Evolutionary conservation across 2,329 filamentous ascomycete species (phyloP).

Genomic region (Fusarium devonianum): DNA sequence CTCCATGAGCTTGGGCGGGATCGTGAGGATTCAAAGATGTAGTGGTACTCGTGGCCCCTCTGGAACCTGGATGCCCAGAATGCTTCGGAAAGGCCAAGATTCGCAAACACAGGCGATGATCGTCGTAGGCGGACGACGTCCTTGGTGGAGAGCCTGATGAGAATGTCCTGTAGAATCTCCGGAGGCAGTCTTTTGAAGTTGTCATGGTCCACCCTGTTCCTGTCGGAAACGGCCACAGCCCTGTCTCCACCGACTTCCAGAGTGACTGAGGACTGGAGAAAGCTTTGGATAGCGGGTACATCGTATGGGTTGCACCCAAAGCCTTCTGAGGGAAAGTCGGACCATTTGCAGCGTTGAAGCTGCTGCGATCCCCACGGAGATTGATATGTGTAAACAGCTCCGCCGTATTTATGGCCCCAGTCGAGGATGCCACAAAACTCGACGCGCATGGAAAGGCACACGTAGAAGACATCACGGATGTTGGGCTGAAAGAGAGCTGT

Average conservation of each 20-base stretch:
- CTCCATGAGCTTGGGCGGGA: conserved; percentile 15
- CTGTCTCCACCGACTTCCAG: neutral
- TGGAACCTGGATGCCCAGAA: conserved; percentile 25
- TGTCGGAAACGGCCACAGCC: neutral
- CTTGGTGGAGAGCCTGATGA: neutral
- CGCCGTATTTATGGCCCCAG: conserved; percentile 17
- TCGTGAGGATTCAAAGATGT: conserved; percentile 9
- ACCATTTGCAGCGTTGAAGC: neutral
- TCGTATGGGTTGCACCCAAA: conserved; percentile 7
- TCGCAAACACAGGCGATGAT: conserved; percentile 4
- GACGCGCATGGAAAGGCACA: conserved; percentile 13
- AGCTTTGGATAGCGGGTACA: neutral
- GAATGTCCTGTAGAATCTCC: conserved; percentile 12
- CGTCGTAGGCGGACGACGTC: conserved; percentile 5
- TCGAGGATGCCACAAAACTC: neutral
- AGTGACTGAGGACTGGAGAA: neutral
- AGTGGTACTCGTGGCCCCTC: conserved; percentile 15
- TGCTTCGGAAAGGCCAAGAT: conserved; percentile 3
- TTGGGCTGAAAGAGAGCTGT: neutral
- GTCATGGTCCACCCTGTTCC: neutral
- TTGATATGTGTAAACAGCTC: neutral
- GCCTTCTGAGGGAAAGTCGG: neutral
- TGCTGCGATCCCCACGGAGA: neutral
- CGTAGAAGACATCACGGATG: conserved; percentile 2
- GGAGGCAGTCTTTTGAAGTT: conserved; percentile 3